Evolutionary conservation across 179 eudicot genomes (phyloP), one percentile per base, ranked within the genome.

Genomic region (Heliamphora pulchella): DNA sequence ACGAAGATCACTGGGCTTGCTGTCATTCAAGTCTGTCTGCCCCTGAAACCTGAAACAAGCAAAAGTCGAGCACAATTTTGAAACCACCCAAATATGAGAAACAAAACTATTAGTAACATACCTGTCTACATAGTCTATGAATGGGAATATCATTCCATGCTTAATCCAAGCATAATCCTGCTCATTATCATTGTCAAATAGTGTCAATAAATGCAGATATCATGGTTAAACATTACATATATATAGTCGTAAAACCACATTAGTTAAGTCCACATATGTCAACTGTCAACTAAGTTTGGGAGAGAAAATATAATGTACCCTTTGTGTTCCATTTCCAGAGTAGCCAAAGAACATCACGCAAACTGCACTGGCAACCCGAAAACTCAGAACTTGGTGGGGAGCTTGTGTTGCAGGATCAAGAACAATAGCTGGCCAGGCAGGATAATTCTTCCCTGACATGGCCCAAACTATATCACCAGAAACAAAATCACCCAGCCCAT

Each of bases 161-260:
- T 87, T 89, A 71, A 92, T 91, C 99, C 99, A 96, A 75, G 94
- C 97, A 88, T 94, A 96, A 72, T 96, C 98, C 98, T 96, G 98
- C 80, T 64, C 82, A 80, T 69, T 75, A 84, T 78, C 59, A 39
- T 68, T 8, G 61, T 58, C 7, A 61, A 59, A 39, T 1, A 77
- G 75, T 46, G 58, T 71, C 63, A 71, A 64, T 46, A 81, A 81
- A 82, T 72, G 78, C 83, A 80, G 51, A 58, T 43, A 82, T 66
- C 77, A 74, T 76, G 22, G 54, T 50, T 9, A 48, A 54, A 61
- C 58, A 65, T 70, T 51, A 5, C 6, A 43, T 4, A 70, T 55
- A 65, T 22, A 11, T 31, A 31, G 31, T 31, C 31, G 31, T 31
- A 31, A 31, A 31, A 31, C 31, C 31, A 31, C 31, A 63, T 51